Percentiles rank a stretch among this genome's conserved stretches.
Evolutionary conservation across 2,329 filamentous ascomycete genomes (phyloP).

Genomic region (Pseudogymnoascus verrucosus): DNA sequence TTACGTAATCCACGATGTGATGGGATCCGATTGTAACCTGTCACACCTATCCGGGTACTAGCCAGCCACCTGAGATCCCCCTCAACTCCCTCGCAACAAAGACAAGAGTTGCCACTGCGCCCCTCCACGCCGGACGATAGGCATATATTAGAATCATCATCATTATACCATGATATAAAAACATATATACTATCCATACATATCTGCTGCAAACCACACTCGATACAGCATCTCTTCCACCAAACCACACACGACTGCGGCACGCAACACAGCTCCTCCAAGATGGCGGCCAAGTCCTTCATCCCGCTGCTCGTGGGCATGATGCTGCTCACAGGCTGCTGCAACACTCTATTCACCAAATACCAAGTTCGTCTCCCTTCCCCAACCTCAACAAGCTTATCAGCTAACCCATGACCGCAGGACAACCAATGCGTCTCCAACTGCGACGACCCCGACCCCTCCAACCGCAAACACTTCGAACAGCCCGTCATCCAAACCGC

Average conservation of each 20-base stretch:
- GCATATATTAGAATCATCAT: not conserved
- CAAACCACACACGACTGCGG: not conserved
- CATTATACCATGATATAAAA: not conserved
- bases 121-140: not conserved
- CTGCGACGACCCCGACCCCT: slow-evolving; percentile 64
- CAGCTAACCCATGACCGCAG: slow-evolving; percentile 35
- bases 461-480: slow-evolving; percentile 68
- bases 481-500: slow-evolving; percentile 94
- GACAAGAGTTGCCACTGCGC: not conserved
- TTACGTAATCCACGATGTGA: not conserved
- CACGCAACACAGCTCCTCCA: slow-evolving; percentile 6
- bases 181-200: not conserved
- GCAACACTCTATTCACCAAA: slow-evolving; percentile 95
- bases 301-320: slow-evolving; percentile 84
- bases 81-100: not conserved
- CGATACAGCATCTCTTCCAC: not conserved
- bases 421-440: slow-evolving; percentile 96
- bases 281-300: slow-evolving; percentile 62
- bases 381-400: not conserved
- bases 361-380: slow-evolving; percentile 60
- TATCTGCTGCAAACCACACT: not conserved
- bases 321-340: slow-evolving; percentile 94
- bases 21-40: not conserved
- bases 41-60: not conserved
- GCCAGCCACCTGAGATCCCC: not conserved